These are phyloP conservation scores for Raphanus sativus DNA, from an alignment of 345 rosid species.

Conservation along the genomic window DNA sequence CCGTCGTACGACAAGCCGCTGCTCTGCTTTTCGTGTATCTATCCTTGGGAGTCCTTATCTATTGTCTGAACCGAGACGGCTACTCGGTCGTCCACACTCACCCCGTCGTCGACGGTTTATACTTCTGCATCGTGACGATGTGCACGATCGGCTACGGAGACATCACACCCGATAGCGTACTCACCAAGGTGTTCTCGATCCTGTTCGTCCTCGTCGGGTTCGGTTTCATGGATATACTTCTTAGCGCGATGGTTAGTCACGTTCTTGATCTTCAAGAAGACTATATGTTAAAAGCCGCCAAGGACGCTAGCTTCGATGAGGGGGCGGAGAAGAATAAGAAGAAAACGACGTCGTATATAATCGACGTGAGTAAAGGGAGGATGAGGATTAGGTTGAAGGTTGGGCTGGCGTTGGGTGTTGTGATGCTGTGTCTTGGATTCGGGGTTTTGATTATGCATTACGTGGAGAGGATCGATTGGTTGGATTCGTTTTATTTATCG, in stretches of 20 bases:
- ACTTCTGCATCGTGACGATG: conserved; percentile 91
- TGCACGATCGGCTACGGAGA: conserved; percentile 97
- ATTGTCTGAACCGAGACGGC: conserved; percentile 54
- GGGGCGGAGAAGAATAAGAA: conserved; percentile 41
- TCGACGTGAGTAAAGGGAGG: conserved; percentile 91
- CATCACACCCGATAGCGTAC: conserved; percentile 58
- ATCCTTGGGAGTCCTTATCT: conserved; percentile 67
- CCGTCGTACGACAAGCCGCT: conserved; percentile 58
- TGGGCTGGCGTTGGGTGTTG: conserved; percentile 82
- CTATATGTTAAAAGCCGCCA: conserved; percentile 59
- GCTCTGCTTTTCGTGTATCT: conserved; percentile 65
- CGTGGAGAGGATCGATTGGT: conserved; percentile 70
- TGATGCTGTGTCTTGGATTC: conserved; percentile 76
- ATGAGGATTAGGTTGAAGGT: conserved; percentile 97
- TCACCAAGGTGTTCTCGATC: conserved; percentile 77
- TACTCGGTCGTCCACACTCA: conserved; percentile 62
- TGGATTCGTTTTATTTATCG: conserved; percentile 84
- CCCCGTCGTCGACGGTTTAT: conserved; percentile 87
- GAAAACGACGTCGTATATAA: conserved; percentile 47
- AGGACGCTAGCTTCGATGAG: conserved; percentile 21
- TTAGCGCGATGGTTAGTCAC: conserved; percentile 77
- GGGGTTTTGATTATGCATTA: conserved; percentile 83
- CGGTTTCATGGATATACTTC: conserved; percentile 73
- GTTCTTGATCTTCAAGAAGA: conserved; percentile 92
- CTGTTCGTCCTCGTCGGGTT: conserved; percentile 88